Evolutionary conservation across 83 land plant species (phyloP).

Genomic region (Isoetes engelmannii): DNA sequence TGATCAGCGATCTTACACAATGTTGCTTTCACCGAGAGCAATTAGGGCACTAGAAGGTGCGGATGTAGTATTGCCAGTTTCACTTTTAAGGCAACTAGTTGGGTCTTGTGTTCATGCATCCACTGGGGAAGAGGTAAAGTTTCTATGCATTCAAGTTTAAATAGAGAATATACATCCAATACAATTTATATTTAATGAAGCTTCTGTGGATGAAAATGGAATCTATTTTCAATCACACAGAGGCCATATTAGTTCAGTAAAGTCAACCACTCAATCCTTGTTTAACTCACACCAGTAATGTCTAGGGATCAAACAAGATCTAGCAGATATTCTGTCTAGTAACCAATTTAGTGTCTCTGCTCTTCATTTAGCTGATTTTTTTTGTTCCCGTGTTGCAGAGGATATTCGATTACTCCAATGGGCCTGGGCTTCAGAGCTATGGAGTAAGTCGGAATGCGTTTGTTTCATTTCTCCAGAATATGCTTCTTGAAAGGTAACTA

Average conservation of each 20-base stretch:
- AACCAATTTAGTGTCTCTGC: no score
- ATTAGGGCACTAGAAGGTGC: constrained; percentile 34
- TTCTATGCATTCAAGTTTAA: no score
- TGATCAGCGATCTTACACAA: constrained; percentile 40
- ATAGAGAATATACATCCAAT: no score
- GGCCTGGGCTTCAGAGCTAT: constrained; percentile 19
- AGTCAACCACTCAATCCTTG: no score
- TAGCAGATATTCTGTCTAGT: no score
- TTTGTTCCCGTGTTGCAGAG: constrained; percentile 4
- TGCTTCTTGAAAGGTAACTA: constrained; percentile 32
- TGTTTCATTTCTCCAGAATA: constrained; percentile 29
- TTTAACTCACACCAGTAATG: no score
- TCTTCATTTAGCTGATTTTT: no score
- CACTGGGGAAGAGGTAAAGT: constrained; percentile 27
- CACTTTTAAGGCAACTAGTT: constrained; percentile 22
- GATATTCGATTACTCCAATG: constrained; percentile 11
- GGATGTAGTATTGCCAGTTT: constrained; percentile 26
- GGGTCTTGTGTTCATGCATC: constrained; percentile 28
- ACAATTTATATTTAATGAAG: no score
- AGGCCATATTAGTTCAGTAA: no score
- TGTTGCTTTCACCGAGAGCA: constrained; percentile 33
- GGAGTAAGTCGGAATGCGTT: constrained; percentile 36
- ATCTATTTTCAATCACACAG: no score
- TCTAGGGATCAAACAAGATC: no score
- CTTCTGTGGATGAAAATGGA: no score